These are phyloP conservation scores for Apophysomyces elegans DNA, from an alignment of 371 early-diverging fungal species.

Conservation along the genomic window DNA sequence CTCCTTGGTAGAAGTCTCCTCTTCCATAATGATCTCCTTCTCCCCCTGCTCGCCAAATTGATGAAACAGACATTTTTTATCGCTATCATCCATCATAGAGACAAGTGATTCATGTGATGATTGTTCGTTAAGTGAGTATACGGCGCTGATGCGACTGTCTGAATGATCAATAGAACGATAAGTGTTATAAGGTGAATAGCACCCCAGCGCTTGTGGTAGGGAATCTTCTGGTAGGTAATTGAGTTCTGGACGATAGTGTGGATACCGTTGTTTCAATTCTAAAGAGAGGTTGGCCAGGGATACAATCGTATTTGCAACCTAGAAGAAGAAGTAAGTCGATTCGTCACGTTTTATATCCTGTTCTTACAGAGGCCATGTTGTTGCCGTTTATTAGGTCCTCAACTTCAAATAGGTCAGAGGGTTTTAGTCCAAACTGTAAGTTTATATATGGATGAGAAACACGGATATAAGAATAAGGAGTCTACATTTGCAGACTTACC, in stretches of 20 bases:
- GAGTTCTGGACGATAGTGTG: background rate
- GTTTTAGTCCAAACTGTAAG: slow-evolving; percentile 31
- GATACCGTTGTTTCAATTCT: background rate
- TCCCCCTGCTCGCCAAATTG: slow-evolving; percentile 6
- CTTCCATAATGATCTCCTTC: slow-evolving; percentile 5
- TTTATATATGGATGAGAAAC: slow-evolving; percentile 12
- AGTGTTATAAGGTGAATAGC: background rate
- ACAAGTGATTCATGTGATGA: background rate
- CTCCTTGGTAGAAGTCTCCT: slow-evolving; percentile 7
- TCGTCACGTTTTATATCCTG: background rate
- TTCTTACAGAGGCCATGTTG: slow-evolving; percentile 35
- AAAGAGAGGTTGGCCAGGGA: slow-evolving; percentile 10
- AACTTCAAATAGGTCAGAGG: slow-evolving; percentile 29
- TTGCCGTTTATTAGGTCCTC: slow-evolving; percentile 36
- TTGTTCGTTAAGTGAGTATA: background rate
- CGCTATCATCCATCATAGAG: slow-evolving; percentile 1
- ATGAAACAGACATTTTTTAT: background rate
- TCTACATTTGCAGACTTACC: slow-evolving; percentile 22
- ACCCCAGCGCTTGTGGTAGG: background rate
- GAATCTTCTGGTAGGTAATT: background rate
- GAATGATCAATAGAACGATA: background rate
- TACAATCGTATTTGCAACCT: slow-evolving; percentile 18
- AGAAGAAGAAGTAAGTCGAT: background rate
- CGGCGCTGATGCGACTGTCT: background rate
- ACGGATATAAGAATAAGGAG: slow-evolving; percentile 4